Percentiles rank a stretch among this genome's conserved stretches.
phyloP scores from a whole-genome alignment of 768 basidiomycete genomes.

The Leucosporidium yakuticum region DNA sequence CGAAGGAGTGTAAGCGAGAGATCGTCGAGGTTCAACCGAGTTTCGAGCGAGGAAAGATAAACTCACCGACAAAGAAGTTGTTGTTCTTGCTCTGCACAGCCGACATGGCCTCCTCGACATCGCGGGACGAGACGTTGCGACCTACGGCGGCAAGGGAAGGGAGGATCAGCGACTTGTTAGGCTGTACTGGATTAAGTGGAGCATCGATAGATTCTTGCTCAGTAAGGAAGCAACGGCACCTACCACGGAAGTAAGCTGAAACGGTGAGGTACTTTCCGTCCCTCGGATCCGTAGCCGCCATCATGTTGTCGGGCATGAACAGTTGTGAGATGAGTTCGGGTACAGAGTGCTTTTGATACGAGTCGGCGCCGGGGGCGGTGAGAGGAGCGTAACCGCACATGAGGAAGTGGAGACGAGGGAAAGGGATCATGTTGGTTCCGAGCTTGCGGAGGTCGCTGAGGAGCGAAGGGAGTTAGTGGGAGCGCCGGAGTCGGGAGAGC shows the following conservation, averaged over 20 bases:
- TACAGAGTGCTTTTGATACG: conserved; percentile 59
- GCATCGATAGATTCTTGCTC: too few species aligned
- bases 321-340: conserved; percentile 56
- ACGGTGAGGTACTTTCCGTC: conserved; percentile 98
- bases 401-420: conserved; percentile 96
- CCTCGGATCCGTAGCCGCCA: conserved; percentile 95
- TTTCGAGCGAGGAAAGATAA: neutral
- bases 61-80: conserved; percentile 69
- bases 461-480: neutral
- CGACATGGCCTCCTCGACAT: conserved; percentile 99
- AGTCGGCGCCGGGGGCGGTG: conserved; percentile 57
- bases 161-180: too few species aligned
- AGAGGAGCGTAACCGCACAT: conserved; percentile 93
- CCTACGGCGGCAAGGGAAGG: too few species aligned
- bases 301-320: conserved; percentile 84
- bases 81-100: conserved; percentile 86
- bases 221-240: too few species aligned
- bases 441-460: conserved; percentile 72
- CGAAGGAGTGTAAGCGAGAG: neutral
- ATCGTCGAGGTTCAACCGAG: neutral
- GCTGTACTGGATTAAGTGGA: too few species aligned
- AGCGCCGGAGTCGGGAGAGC: neutral
- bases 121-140: conserved; percentile 94
- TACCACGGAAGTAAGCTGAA: conserved; percentile 92
- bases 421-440: conserved; percentile 87